Percentiles rank a stretch among this genome's conserved stretches.
Conservation (phyloP, 2,329 filamentous ascomycete genomes). For the Fusarium annulatum region DNA sequence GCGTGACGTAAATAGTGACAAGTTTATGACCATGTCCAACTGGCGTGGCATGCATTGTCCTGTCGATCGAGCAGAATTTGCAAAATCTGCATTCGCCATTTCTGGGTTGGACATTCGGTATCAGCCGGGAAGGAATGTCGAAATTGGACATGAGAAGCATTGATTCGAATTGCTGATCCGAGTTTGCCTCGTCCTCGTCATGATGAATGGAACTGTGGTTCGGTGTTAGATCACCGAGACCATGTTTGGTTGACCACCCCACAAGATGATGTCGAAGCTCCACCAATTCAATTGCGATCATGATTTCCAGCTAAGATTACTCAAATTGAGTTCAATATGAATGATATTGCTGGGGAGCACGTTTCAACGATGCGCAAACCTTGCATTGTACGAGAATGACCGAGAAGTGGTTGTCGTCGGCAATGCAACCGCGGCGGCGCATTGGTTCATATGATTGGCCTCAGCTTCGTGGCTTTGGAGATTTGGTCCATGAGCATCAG, state of each 20-base stretch:
- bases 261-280: conserved; percentile 33
- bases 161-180: conserved; percentile 28
- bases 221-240: conserved; percentile 39
- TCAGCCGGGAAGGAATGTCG: background rate
- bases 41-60: background rate
- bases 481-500: conserved; percentile 15
- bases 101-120: background rate
- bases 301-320: conserved; percentile 17
- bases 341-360: conserved; percentile 10
- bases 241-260: conserved; percentile 15
- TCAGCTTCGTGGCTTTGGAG: conserved; percentile 12
- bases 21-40: background rate
- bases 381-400: conserved; percentile 18
- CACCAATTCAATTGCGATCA: conserved; percentile 28
- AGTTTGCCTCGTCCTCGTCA: conserved; percentile 20
- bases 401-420: conserved; percentile 28
- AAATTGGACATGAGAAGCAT: background rate
- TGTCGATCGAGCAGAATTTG: background rate
- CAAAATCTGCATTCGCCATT: background rate
- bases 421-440: conserved; percentile 26
- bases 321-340: conserved; percentile 3
- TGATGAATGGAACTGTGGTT: conserved; percentile 14
- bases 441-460: conserved; percentile 23
- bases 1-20: background rate
- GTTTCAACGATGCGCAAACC: conserved; percentile 13